Evolutionary conservation across 2,329 filamentous ascomycete species (phyloP).

Genomic region (Aspergillus flavus): DNA sequence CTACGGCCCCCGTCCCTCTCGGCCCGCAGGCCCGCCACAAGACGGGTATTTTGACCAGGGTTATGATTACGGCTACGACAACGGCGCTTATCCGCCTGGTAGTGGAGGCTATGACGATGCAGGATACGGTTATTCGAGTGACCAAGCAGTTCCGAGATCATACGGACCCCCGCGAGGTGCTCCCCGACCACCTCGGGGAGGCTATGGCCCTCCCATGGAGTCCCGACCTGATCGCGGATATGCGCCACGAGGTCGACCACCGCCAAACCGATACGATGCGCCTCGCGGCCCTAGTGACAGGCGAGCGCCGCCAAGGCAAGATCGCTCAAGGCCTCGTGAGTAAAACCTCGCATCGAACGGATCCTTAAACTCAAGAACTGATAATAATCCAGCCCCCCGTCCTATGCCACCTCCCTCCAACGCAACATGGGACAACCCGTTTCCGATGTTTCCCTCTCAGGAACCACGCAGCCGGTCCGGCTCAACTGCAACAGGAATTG

Average conservation of each 20-base stretch:
- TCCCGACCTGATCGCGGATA: conserved; percentile 22
- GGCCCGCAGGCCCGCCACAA: conserved; percentile 25
- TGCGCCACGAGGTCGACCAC: conserved; percentile 30
- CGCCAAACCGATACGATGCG: conserved; percentile 26
- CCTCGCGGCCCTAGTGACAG: conserved; percentile 31
- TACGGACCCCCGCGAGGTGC: conserved; percentile 30
- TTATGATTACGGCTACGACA: conserved; percentile 31
- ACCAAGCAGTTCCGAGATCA: conserved; percentile 28
- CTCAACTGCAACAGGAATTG: conserved; percentile 32
- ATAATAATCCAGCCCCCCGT: conserved; percentile 31
- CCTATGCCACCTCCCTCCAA: conserved; percentile 40
- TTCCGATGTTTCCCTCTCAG: conserved; percentile 45
- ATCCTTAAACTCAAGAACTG: background rate
- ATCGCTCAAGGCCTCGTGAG: conserved; percentile 38
- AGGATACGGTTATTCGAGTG: conserved; percentile 30
- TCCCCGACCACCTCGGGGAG: conserved; percentile 36
- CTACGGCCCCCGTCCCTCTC: conserved; percentile 29
- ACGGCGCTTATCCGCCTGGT: conserved; percentile 24
- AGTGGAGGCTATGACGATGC: conserved; percentile 30
- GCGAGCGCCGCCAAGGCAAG: conserved; percentile 33
- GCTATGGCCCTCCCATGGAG: conserved; percentile 28
- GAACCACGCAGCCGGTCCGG: conserved; percentile 38
- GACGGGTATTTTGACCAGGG: conserved; percentile 30
- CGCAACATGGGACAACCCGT: conserved; percentile 52
- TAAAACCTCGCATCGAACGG: conserved; percentile 11